phyloP scores from a whole-genome alignment of 1,284 basidiomycete species.

The Phaffia rhodozyma region DNA sequence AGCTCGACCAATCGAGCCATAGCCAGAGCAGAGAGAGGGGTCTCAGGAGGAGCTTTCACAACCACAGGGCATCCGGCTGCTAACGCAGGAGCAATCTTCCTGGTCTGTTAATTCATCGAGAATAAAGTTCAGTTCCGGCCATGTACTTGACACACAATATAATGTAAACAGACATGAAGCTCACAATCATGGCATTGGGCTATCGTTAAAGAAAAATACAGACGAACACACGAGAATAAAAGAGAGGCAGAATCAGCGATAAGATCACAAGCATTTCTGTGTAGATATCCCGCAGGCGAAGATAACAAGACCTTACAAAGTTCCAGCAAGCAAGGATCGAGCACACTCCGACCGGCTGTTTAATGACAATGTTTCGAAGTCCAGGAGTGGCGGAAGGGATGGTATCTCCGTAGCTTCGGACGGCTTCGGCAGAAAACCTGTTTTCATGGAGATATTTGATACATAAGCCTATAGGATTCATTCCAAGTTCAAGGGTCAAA shows the following conservation, averaged over 20 bases:
- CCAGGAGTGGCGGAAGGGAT: slow-evolving; percentile 64
- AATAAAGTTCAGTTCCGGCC: not conserved
- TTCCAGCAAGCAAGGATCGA: slow-evolving; percentile 35
- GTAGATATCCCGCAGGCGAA: slow-evolving; percentile 22
- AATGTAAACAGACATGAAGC: not conserved
- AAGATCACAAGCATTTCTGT: no score
- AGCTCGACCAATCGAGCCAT: slow-evolving; percentile 55
- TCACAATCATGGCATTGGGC: slow-evolving; percentile 9
- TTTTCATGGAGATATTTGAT: slow-evolving; percentile 24
- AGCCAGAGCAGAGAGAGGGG: slow-evolving; percentile 86
- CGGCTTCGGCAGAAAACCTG: slow-evolving; percentile 66
- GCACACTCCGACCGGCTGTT: slow-evolving; percentile 71
- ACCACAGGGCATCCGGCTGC: slow-evolving; percentile 86
- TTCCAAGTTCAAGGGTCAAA: slow-evolving; percentile 8
- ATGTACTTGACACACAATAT: not conserved
- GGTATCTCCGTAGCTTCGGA: slow-evolving; percentile 61
- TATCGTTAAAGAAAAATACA: slow-evolving; percentile 1
- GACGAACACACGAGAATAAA: slow-evolving; percentile 46
- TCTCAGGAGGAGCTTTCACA: slow-evolving; percentile 90
- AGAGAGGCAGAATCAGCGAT: not conserved
- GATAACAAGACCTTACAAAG: slow-evolving; percentile 18
- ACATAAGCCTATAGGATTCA: slow-evolving; percentile 56
- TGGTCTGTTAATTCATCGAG: slow-evolving; percentile 25
- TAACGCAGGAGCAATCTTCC: slow-evolving; percentile 44
- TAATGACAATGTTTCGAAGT: slow-evolving; percentile 77